Base-by-base conservation (phyloP, 768 basidiomycete species). In the Calocybe cyanea region DNA sequence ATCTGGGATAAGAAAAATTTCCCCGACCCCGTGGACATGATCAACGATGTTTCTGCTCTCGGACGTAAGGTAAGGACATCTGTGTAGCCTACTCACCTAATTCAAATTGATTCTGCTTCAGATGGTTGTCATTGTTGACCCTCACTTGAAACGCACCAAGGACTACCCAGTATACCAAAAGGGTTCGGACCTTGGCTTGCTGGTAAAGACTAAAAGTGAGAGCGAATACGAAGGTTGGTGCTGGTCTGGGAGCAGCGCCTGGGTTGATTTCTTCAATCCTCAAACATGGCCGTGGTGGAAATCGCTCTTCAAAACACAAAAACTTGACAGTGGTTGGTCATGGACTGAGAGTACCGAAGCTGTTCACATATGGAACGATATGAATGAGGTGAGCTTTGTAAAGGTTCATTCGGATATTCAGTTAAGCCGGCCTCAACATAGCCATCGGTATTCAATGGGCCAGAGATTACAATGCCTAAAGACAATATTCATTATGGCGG, bases 361-460 rank as follows among this genome's bases (percentile, higher is more conserved):
- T 54, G 77, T 97, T 11, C 85, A 85, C 62, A 92, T 98, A 54
- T 99, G 96, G 96, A 98, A 98, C 61, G 96, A 99, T 60, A 99
- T 99, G 96, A 97, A 97, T 55, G 96, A 98, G 80, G 92, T 92
- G 41, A 7, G 72, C 46, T 35, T 20, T 43, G n/a, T 10, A 20
- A 19, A 28, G 48, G 47, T 32, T 45, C 30, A 50, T 23, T 44
- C 33, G 63, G 8, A 23, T 5, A 2, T 15, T 19, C 39, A 30
- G 14, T 1, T n/a, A 10, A 2, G 15, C 15, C 24, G 25, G 40
- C 10, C 8, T 17, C 52, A 59, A 31, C 19, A 21, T n/a, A 89
- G 91, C 96, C 96, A 1, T 86, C 94, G 9, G 83, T 99, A n/a
- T 99, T 99, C 73, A 95, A 97, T 54, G 96, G 95, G 0, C 96